Evolutionary conservation across 2,329 filamentous ascomycete species (phyloP).

Genomic region (Teratosphaeriaceae sp.): DNA sequence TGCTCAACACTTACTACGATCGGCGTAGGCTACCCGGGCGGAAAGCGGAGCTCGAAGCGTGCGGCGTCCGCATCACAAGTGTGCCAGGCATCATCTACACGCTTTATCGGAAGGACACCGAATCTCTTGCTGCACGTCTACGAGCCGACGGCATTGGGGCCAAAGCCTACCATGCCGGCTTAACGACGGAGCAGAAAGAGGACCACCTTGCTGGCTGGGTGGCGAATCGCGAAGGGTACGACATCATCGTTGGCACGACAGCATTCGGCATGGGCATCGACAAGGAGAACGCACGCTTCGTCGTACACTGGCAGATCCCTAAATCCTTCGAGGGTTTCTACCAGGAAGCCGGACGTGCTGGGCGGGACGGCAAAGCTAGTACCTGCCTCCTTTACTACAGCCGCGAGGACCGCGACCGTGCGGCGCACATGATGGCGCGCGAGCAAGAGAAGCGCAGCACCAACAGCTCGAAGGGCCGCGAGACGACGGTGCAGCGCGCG

Average conservation of each 20-base stretch:
- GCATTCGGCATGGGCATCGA: conserved; percentile 98
- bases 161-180: conserved; percentile 64
- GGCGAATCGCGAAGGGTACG: conserved; percentile 66
- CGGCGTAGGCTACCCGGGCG: conserved; percentile 53
- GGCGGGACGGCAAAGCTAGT: conserved; percentile 79
- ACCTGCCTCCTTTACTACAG: conserved; percentile 89
- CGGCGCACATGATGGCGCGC: conserved; percentile 48
- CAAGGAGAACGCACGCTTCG: conserved; percentile 89
- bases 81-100: conserved; percentile 78
- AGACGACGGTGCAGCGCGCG: conserved; percentile 34
- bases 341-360: conserved; percentile 88
- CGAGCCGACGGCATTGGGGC: conserved; percentile 65
- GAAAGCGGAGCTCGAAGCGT: conserved; percentile 50
- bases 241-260: conserved; percentile 89
- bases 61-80: conserved; percentile 49
- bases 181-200: conserved; percentile 60
- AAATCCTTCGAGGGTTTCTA: conserved; percentile 96
- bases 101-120: conserved; percentile 66
- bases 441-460: conserved; percentile 36
- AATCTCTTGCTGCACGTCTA: conserved; percentile 60
- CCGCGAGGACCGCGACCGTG: conserved; percentile 74
- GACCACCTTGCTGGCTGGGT: conserved; percentile 68
- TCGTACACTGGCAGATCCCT: conserved; percentile 88
- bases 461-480: conserved; percentile 40
- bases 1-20: conserved; percentile 67